Percentiles rank a stretch among this genome's conserved stretches.
phyloP scores from a whole-genome alignment of 2,329 filamentous ascomycete species.

The Paraconiothyrium brasiliense region DNA sequence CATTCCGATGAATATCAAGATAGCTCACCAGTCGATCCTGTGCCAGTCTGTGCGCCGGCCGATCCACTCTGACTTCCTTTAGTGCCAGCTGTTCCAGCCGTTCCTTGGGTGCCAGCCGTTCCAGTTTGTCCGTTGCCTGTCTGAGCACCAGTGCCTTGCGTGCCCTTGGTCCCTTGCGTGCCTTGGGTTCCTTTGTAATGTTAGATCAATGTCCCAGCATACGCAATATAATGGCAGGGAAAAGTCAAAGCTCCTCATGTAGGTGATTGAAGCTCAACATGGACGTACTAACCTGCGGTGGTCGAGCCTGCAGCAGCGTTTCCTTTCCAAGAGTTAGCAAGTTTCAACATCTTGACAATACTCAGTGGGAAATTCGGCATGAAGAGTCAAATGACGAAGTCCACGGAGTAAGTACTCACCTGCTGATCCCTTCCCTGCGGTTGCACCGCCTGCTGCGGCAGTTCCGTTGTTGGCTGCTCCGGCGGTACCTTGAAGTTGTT shows the following conservation, averaged over 20 bases:
- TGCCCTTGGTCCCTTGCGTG: conserved; percentile 1
- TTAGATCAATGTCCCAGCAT: not conserved
- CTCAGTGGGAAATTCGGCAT: not conserved
- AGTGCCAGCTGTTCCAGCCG: not conserved
- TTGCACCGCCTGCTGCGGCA: not conserved
- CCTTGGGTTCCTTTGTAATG: conserved; percentile 1
- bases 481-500: conserved; percentile 1
- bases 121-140: not conserved
- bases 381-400: not conserved
- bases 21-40: no score
- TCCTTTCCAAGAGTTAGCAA: not conserved
- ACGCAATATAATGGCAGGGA: not conserved
- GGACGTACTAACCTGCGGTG: not conserved
- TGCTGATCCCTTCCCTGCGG: conserved; percentile 6
- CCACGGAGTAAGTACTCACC: not conserved
- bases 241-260: not conserved
- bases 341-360: no score
- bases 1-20: no score
- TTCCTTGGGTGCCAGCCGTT: not conserved
- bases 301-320: not conserved
- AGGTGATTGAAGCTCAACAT: not conserved
- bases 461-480: conserved; percentile 15
- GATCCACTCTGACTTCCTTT: not conserved
- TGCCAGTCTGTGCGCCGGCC: no score
- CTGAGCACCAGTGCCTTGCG: conserved; percentile 1